phyloP scores from a whole-genome alignment of 1,284 basidiomycete genomes.

The Agroathelia rolfsii region DNA sequence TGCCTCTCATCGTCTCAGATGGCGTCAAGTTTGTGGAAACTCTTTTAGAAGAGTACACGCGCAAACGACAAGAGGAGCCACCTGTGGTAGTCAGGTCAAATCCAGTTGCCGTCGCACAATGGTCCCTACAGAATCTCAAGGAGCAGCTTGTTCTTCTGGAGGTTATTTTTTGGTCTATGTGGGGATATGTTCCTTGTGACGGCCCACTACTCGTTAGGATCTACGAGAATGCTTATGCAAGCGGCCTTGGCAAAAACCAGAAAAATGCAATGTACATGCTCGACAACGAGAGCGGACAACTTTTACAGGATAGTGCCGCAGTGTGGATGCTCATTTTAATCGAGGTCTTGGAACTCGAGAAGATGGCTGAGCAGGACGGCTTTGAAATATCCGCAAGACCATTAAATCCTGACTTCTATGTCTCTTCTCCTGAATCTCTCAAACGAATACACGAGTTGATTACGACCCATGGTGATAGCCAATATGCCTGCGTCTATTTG shows the following conservation, averaged over 20 bases:
- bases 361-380: constrained; percentile 43
- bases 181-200: constrained; percentile 61
- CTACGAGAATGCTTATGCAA: constrained; percentile 54
- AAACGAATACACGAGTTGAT: constrained; percentile 58
- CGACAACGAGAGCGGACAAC: constrained; percentile 61
- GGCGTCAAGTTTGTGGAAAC: constrained; percentile 43
- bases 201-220: constrained; percentile 53
- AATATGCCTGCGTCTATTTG: constrained; percentile 60
- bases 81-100: constrained; percentile 43
- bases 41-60: constrained; percentile 49
- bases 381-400: constrained; percentile 45
- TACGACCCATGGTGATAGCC: constrained; percentile 40
- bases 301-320: constrained; percentile 58
- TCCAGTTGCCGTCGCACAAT: constrained; percentile 52
- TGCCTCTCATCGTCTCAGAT: constrained; percentile 56
- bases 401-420: constrained; percentile 40
- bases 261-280: constrained; percentile 56
- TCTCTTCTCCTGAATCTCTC: constrained; percentile 44
- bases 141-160: constrained; percentile 79
- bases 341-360: constrained; percentile 76
- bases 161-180: constrained; percentile 79
- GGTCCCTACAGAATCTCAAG: constrained; percentile 72
- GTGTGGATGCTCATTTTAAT: constrained; percentile 72
- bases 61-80: constrained; percentile 42
- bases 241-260: constrained; percentile 61